Conservation (phyloP, 768 basidiomycete genomes). For the Serendipita sp. region DNA sequence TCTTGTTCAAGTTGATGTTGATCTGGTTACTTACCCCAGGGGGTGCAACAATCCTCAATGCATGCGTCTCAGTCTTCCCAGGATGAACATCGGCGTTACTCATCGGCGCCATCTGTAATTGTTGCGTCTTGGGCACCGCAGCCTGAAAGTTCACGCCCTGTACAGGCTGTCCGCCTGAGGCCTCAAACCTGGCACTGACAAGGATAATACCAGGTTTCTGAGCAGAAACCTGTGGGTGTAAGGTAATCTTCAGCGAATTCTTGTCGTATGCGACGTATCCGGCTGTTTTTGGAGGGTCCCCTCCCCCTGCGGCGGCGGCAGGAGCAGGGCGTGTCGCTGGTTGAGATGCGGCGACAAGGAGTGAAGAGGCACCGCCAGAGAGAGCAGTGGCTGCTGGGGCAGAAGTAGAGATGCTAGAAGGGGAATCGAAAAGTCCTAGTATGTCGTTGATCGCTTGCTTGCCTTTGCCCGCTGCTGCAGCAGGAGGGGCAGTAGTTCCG, state of each 20-base stretch:
- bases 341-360: conserved; percentile 10
- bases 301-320: conserved; percentile 19
- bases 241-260: conserved; percentile 72
- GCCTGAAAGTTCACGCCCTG: conserved; percentile 82
- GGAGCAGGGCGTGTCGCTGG: conserved; percentile 8
- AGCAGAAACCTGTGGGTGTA: conserved; percentile 73
- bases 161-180: conserved; percentile 34
- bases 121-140: conserved; percentile 95
- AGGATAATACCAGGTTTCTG: conserved; percentile 78
- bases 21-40: conserved; percentile 46
- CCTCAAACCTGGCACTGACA: conserved; percentile 76
- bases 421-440: conserved; percentile 64
- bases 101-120: conserved; percentile 96
- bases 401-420: conserved; percentile 22
- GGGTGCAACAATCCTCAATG: conserved; percentile 83
- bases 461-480: conserved; percentile 21
- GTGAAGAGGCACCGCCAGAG: conserved; percentile 12
- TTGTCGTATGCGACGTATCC: conserved; percentile 83
- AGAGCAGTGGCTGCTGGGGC: conserved; percentile 22
- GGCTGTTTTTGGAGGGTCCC: conserved; percentile 30
- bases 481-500: conserved; percentile 15
- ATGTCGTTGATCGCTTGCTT: conserved; percentile 72
- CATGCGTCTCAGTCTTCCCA: conserved; percentile 78
- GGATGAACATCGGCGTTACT: conserved; percentile 65
- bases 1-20: not conserved